Conservation (phyloP, 192 early-diverging fungal species). For the Coemansia sp. region DNA sequence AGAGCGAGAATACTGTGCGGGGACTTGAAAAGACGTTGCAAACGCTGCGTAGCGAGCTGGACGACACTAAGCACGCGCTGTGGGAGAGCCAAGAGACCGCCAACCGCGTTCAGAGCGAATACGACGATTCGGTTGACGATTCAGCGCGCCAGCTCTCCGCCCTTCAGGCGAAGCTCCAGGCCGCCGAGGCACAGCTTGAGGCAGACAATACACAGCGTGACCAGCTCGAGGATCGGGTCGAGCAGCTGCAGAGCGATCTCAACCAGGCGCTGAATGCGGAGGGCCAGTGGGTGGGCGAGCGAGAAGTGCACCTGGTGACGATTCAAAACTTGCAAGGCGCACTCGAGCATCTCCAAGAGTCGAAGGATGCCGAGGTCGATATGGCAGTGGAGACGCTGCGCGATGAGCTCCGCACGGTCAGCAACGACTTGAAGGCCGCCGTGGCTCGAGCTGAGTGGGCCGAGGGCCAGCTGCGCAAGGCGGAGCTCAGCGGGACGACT, state of each 20-base stretch:
- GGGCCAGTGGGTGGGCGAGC: conserved; percentile 61
- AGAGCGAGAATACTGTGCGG: conserved; percentile 5
- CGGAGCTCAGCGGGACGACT: conserved; percentile 32
- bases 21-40: conserved; percentile 3
- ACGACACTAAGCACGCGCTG: conserved; percentile 27
- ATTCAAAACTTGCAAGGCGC: conserved; percentile 86
- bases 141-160: conserved; percentile 31
- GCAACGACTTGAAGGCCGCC: conserved; percentile 59
- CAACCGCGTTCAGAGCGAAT: conserved; percentile 32
- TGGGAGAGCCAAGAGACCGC: conserved; percentile 50
- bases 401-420: conserved; percentile 50
- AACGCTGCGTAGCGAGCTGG: conserved; percentile 25
- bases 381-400: conserved; percentile 57
- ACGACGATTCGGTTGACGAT: conserved; percentile 14
- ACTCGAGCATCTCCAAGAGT: conserved; percentile 85
- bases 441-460: conserved; percentile 58
- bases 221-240: conserved; percentile 49
- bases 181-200: conserved; percentile 35
- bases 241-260: conserved; percentile 60
- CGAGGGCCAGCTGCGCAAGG: conserved; percentile 21
- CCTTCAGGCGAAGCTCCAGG: conserved; percentile 13
- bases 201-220: conserved; percentile 26
- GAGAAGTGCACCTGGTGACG: conserved; percentile 61
- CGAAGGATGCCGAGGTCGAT: conserved; percentile 70
- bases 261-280: conserved; percentile 61